Evolutionary conservation across 208 protist species (phyloP).

Genomic region (Leishmania martiniquensis): DNA sequence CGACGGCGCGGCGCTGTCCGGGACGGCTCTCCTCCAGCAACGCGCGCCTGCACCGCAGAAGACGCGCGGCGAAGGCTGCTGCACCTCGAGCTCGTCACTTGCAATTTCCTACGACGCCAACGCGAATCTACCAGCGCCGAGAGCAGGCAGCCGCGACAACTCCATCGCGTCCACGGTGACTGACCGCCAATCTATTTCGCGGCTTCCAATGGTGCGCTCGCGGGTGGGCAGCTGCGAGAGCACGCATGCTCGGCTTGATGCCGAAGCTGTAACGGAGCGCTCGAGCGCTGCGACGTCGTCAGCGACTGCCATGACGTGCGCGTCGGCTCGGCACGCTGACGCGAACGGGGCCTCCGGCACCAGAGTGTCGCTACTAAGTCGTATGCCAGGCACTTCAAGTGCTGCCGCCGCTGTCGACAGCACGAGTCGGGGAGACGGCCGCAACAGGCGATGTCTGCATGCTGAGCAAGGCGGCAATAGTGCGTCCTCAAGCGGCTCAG

Average conservation of each 20-base stretch:
- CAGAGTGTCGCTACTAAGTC: background rate
- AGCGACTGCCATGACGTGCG: background rate
- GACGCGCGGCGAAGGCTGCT: background rate
- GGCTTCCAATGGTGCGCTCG: background rate
- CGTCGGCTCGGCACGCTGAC: background rate
- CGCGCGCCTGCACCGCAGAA: background rate
- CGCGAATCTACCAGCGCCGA: conserved; percentile 8
- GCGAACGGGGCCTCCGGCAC: background rate
- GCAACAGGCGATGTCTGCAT: background rate
- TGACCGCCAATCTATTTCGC: background rate
- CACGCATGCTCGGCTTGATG: background rate
- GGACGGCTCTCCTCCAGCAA: background rate
- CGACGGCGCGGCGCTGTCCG: background rate
- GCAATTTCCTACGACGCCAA: background rate
- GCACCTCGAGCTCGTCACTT: background rate
- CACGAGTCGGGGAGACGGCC: no score
- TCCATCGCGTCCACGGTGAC: conserved; percentile 12
- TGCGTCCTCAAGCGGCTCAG: background rate
- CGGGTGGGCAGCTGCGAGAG: background rate
- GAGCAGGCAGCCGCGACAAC: conserved; percentile 16
- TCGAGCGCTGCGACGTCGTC: background rate
- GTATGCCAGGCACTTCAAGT: background rate
- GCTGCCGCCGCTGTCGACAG: background rate
- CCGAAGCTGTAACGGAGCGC: background rate
- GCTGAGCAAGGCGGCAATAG: background rate